Conservation (phyloP, 106 monocot genomes). For the Hemerocallis citrina region DNA sequence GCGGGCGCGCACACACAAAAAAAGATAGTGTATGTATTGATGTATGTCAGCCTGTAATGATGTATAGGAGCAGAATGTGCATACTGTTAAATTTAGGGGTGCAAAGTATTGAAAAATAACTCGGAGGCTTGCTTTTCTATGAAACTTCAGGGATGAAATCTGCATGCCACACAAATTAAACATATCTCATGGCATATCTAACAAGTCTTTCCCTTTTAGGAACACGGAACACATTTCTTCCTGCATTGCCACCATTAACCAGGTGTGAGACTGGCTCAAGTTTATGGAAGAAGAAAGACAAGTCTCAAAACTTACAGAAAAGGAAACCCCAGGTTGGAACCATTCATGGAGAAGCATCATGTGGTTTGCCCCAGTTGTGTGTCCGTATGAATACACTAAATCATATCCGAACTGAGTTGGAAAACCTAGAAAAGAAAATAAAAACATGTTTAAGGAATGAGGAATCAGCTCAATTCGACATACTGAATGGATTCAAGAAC, state of each 20-base stretch:
- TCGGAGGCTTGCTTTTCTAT: too few relatives aligned
- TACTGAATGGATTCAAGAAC: constrained; percentile 41
- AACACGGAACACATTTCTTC: constrained; percentile 63
- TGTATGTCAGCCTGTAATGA: too few relatives aligned
- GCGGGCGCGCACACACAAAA: too few relatives aligned
- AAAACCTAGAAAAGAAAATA: constrained; percentile 73
- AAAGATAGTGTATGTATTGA: too few relatives aligned
- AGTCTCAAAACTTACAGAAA: constrained; percentile 33
- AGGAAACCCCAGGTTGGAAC: constrained; percentile 68
- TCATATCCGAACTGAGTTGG: constrained; percentile 58
- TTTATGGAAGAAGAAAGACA: constrained; percentile 81
- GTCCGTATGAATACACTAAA: constrained; percentile 81
- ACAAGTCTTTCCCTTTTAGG: constrained; percentile 34
- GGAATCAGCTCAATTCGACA: constrained; percentile 70
- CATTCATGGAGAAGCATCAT: constrained; percentile 34
- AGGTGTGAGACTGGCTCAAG: constrained; percentile 64
- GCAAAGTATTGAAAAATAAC: too few relatives aligned
- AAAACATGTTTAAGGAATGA: constrained; percentile 70
- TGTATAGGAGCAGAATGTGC: too few relatives aligned
- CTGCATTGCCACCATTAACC: constrained; percentile 72
- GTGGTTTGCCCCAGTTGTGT: constrained; percentile 60
- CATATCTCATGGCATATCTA: neutral
- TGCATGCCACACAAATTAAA: neutral
- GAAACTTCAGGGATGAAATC: too few relatives aligned
- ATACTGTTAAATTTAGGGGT: too few relatives aligned